Evolutionary conservation across 768 basidiomycete genomes (phyloP).

Genomic region (Tephrocybe sp.): DNA sequence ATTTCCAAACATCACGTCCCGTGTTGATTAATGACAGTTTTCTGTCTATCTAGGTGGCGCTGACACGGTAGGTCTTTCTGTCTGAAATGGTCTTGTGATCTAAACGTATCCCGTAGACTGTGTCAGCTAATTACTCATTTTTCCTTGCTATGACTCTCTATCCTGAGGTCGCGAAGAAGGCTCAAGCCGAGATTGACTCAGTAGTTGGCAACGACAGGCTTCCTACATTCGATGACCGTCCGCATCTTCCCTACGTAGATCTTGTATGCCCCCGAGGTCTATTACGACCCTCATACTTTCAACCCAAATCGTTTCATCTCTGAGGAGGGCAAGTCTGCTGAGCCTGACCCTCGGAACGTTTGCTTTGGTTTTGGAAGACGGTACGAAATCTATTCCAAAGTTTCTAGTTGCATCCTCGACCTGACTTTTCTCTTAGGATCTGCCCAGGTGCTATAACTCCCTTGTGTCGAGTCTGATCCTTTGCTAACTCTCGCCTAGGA

Average conservation of each 20-base stretch:
- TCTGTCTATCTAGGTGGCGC: too few relatives aligned
- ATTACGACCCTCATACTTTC: slow-evolving; percentile 54
- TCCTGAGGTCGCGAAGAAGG: slow-evolving; percentile 7
- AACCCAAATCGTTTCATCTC: slow-evolving; percentile 60
- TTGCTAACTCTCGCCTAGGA: too few relatives aligned
- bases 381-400: slow-evolving; percentile 26
- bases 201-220: too few relatives aligned
- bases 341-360: slow-evolving; percentile 57
- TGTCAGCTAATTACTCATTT: too few relatives aligned
- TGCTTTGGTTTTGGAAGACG: slow-evolving; percentile 75
- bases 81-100: neutral
- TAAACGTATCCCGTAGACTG: slow-evolving; percentile 3
- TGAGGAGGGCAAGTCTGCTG: slow-evolving; percentile 37
- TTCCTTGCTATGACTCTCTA: slow-evolving; percentile 11
- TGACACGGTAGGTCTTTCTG: too few relatives aligned
- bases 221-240: too few relatives aligned
- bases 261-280: slow-evolving; percentile 51
- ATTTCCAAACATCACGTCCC: too few relatives aligned
- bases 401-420: too few relatives aligned
- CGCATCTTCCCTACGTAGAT: slow-evolving; percentile 59
- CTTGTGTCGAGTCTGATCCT: too few relatives aligned
- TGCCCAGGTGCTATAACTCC: too few relatives aligned
- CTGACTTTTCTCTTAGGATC: slow-evolving; percentile 32
- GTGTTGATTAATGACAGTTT: too few relatives aligned
- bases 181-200: slow-evolving; percentile 10